phyloP scores from a whole-genome alignment of 2,329 filamentous ascomycete species.

The Akanthomyces muscarius region DNA sequence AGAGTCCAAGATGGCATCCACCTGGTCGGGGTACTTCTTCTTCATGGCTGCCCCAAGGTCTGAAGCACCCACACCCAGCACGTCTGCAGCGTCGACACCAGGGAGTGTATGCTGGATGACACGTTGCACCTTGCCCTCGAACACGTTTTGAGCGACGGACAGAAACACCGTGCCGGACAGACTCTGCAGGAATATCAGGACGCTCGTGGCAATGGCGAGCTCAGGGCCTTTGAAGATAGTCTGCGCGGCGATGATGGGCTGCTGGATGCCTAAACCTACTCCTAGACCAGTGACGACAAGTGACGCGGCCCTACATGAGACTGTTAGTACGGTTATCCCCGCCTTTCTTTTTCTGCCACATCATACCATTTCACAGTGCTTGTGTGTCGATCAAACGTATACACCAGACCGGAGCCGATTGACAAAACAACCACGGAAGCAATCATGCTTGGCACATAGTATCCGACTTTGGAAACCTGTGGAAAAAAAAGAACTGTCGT shows the following conservation, averaged over 20 bases:
- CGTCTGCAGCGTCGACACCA: slow-evolving; percentile 3
- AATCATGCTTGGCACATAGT: slow-evolving; percentile 21
- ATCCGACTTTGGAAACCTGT: slow-evolving; percentile 16
- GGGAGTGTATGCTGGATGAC: neutral
- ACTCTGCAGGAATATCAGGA: slow-evolving; percentile 17
- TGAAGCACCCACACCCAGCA: slow-evolving; percentile 6
- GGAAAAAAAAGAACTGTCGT: neutral
- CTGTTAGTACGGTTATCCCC: neutral
- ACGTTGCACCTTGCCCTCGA: neutral
- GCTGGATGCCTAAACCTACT: slow-evolving; percentile 17
- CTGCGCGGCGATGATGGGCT: slow-evolving; percentile 20
- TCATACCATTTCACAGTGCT: slow-evolving; percentile 13
- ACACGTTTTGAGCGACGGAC: slow-evolving; percentile 19
- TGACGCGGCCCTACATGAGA: slow-evolving; percentile 11
- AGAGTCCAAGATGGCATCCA: slow-evolving; percentile 27
- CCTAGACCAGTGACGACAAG: slow-evolving; percentile 18
- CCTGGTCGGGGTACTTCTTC: neutral
- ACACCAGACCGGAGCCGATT: slow-evolving; percentile 16
- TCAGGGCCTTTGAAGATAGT: slow-evolving; percentile 18
- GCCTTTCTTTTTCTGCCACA: neutral
- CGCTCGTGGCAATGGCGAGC: slow-evolving; percentile 19
- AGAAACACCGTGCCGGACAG: slow-evolving; percentile 19
- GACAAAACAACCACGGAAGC: slow-evolving; percentile 11
- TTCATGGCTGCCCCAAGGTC: neutral
- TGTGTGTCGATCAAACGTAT: slow-evolving; percentile 11